Evolutionary conservation across 306 rosid genomes (phyloP).

Genomic region (Quercus glauca): DNA sequence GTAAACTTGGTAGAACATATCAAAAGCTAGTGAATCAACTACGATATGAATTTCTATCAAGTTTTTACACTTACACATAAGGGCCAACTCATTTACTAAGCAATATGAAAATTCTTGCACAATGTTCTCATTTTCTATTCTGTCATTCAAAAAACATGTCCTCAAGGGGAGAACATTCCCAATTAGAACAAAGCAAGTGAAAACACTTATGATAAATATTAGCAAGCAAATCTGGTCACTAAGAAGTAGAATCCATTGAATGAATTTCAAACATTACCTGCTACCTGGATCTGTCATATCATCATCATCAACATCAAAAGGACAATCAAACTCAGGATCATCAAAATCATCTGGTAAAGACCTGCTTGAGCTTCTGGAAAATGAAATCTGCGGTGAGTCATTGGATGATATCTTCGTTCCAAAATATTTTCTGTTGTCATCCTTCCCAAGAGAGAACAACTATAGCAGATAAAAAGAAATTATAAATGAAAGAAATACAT

Average conservation of each 20-base stretch:
- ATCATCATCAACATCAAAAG: conserved; percentile 74
- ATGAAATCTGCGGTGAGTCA: conserved; percentile 50
- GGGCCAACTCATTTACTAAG: not conserved
- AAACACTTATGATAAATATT: conserved; percentile 4
- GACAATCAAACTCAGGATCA: conserved; percentile 62
- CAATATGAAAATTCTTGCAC: not conserved
- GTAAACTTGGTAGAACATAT: not conserved
- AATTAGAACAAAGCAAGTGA: conserved; percentile 4
- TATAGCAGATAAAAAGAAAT: conserved; percentile 30
- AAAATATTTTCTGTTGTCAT: conserved; percentile 47
- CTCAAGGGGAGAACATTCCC: not conserved
- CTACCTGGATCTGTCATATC: conserved; percentile 68
- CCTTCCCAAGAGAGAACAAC: conserved; percentile 58
- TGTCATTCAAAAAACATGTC: not conserved
- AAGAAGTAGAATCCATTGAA: conserved; percentile 17
- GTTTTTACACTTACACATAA: too few relatives aligned
- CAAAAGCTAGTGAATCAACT: not conserved
- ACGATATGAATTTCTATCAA: too few relatives aligned
- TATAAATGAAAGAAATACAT: conserved; percentile 13
- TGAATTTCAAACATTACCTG: conserved; percentile 52
- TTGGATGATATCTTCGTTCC: conserved; percentile 52
- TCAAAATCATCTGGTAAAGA: conserved; percentile 68
- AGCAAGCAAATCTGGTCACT: not conserved
- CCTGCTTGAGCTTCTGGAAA: conserved; percentile 83
- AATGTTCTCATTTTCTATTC: not conserved